Conservation (phyloP, 140 eudicot species). For the Bidens hawaiensis region DNA sequence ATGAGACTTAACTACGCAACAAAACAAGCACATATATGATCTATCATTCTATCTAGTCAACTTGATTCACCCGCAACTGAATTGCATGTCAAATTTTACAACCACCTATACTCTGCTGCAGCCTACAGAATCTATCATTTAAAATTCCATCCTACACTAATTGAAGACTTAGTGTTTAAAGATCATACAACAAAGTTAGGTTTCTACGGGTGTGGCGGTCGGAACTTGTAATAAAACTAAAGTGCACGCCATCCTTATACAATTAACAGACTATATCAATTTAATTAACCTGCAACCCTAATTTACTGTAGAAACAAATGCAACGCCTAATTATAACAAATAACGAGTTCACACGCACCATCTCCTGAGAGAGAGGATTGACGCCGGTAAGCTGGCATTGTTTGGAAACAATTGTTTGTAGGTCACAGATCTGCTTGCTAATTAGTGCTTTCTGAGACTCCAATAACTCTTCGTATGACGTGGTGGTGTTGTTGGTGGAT, state of each 20-base stretch:
- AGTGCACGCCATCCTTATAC: no score
- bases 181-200: no score
- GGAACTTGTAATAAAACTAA: no score
- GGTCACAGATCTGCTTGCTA: slow-evolving; percentile 56
- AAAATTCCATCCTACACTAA: not conserved
- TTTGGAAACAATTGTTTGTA: slow-evolving; percentile 43
- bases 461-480: slow-evolving; percentile 47
- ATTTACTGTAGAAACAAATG: not conserved
- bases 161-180: no score
- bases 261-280: no score
- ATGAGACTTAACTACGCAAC: slow-evolving; percentile 1
- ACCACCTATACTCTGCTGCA: not conserved
- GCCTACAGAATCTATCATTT: not conserved
- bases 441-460: slow-evolving; percentile 56
- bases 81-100: slow-evolving; percentile 1
- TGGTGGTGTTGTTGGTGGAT: slow-evolving; percentile 32
- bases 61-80: slow-evolving; percentile 1
- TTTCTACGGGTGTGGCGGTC: no score
- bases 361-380: slow-evolving; percentile 88
- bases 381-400: slow-evolving; percentile 91
- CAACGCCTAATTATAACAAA: not conserved
- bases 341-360: slow-evolving; percentile 38
- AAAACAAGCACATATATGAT: not conserved
- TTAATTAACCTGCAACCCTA: no score
- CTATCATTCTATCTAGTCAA: slow-evolving; percentile 10